A percentile compares a stretch with the other conserved stretches of the same genome.
Evolutionary conservation across 441 rosid species (phyloP).

Genomic region (Adansonia rubrostipa): DNA sequence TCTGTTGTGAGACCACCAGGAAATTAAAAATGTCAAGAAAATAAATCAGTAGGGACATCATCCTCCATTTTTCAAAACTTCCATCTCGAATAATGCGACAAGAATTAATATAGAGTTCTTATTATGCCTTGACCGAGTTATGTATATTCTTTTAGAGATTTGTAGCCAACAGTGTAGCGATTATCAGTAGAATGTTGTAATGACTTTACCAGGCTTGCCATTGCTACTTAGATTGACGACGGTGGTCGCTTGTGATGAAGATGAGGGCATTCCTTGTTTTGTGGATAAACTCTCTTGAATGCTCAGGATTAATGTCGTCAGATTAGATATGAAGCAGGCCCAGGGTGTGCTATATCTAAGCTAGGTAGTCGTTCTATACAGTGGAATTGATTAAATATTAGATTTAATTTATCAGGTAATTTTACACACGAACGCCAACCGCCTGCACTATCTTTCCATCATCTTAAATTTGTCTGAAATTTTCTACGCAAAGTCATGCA

Average conservation of each 20-base stretch:
- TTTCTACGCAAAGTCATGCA: not conserved
- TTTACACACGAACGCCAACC: not conserved
- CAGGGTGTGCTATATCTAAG: too few relatives aligned
- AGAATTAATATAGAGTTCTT: not conserved
- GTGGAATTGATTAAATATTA: not conserved
- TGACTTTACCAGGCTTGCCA: not conserved
- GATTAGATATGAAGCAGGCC: not conserved
- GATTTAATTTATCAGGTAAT: not conserved
- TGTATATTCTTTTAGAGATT: too few relatives aligned
- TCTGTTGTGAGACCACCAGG: not conserved
- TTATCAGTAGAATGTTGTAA: too few relatives aligned
- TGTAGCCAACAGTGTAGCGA: too few relatives aligned
- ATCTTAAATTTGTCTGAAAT: not conserved
- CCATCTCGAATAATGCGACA: too few relatives aligned
- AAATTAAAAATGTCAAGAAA: not conserved
- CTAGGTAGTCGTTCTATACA: too few relatives aligned
- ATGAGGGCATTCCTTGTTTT: not conserved
- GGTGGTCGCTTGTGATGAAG: not conserved
- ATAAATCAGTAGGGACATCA: too few relatives aligned
- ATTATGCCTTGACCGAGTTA: not conserved
- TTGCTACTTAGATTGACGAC: not conserved
- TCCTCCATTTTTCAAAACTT: too few relatives aligned
- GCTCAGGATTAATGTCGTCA: not conserved
- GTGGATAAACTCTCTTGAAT: too few relatives aligned
- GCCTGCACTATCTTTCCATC: not conserved